Evolutionary conservation across 163 green algal species (phyloP).

Genomic region (Scenedesmus sp.): DNA sequence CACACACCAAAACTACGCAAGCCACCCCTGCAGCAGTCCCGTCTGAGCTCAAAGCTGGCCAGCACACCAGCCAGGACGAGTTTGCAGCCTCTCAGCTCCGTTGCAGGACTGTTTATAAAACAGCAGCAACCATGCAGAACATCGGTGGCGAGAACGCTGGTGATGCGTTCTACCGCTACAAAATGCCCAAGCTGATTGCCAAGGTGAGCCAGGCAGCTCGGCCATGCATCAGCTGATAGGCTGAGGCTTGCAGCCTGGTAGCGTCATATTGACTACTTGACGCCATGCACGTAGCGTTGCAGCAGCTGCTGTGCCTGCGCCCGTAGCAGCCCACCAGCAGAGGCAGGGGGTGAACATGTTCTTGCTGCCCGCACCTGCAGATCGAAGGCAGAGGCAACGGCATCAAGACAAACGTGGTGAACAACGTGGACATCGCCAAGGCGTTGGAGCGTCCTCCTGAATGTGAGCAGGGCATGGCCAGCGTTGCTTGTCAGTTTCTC

Average conservation of each 20-base stretch:
- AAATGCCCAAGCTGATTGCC: conserved; percentile 96
- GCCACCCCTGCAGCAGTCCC: not conserved
- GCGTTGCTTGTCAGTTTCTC: not conserved
- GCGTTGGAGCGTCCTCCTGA: conserved; percentile 94
- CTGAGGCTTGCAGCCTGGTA: not conserved
- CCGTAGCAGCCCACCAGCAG: not conserved
- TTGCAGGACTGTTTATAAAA: not conserved
- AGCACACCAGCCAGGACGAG: not conserved
- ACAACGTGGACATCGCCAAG: conserved; percentile 99
- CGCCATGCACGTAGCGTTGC: not conserved
- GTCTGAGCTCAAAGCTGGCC: not conserved
- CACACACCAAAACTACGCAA: conserved; percentile 15
- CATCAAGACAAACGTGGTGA: conserved; percentile 99
- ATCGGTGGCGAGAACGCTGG: conserved; percentile 90
- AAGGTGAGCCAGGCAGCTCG: conserved; percentile 74
- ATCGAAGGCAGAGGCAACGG: conserved; percentile 97
- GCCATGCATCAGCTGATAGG: not conserved
- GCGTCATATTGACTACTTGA: not conserved
- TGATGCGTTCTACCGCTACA: conserved; percentile 98
- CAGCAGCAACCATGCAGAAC: conserved; percentile 72
- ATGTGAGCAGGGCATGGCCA: conserved; percentile 74
- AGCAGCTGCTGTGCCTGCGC: not conserved
- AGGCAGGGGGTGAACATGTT: not conserved
- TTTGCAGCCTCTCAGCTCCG: not conserved
- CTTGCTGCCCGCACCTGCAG: conserved; percentile 61